Evolutionary conservation across 805 yeast species (phyloP).

Genomic region (Diddensiella transvaalensis): DNA sequence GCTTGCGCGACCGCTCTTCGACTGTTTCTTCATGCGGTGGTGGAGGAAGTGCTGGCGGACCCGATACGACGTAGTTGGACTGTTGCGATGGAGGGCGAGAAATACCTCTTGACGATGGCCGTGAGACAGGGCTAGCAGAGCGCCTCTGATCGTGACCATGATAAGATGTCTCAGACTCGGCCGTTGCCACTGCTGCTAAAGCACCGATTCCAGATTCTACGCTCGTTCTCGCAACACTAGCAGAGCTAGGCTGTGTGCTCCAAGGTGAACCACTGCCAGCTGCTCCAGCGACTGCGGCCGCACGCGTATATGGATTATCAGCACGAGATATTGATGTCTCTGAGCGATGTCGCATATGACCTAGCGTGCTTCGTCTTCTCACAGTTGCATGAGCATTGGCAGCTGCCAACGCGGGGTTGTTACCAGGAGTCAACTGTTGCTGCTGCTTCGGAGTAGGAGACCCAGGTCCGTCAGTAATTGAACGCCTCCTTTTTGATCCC

Average conservation of each 20-base stretch:
- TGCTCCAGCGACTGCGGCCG: conserved; percentile 12
- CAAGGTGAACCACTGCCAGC: neutral
- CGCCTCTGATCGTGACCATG: conserved; percentile 11
- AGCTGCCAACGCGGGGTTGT: conserved; percentile 9
- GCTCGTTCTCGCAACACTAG: neutral
- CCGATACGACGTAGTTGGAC: conserved; percentile 1
- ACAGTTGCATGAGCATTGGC: conserved; percentile 19
- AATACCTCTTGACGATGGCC: neutral
- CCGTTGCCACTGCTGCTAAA: conserved; percentile 17
- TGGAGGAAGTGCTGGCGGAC: conserved; percentile 4
- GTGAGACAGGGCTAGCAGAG: conserved; percentile 9
- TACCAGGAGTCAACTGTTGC: neutral
- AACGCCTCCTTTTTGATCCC: conserved; percentile 16
- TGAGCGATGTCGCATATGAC: conserved; percentile 23
- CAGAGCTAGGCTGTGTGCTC: neutral
- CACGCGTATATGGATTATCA: conserved; percentile 3
- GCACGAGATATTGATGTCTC: conserved; percentile 21
- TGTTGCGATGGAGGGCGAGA: neutral
- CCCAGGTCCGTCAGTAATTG: conserved; percentile 16
- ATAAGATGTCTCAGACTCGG: conserved; percentile 12
- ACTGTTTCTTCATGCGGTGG: neutral
- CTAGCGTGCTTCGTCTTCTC: conserved; percentile 15
- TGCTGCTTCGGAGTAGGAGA: conserved; percentile 15
- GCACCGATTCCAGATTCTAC: conserved; percentile 19
- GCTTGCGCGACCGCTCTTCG: conserved; percentile 20